Evolutionary conservation across 495 filamentous ascomycete genomes (phyloP).

Genomic region (Tuber indicum): DNA sequence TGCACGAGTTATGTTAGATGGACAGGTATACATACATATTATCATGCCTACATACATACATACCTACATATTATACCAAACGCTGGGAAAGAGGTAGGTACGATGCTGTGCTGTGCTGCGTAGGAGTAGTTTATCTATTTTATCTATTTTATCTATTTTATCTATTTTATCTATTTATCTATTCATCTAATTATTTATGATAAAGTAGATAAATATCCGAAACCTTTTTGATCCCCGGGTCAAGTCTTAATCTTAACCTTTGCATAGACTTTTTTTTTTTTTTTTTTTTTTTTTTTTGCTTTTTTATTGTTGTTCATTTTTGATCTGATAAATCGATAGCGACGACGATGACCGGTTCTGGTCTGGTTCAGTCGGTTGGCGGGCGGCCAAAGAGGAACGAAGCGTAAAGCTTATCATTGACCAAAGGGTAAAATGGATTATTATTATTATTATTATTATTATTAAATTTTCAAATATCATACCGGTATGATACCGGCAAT

Average conservation of each 20-base stretch:
- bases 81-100: not conserved
- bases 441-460: no score
- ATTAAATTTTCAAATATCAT: no score
- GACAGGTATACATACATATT: not conserved
- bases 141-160: not conserved
- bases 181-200: not conserved
- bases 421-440: not conserved
- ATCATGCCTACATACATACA: not conserved
- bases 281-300: not conserved
- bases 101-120: not conserved
- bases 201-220: not conserved
- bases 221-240: slow-evolving; percentile 29
- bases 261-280: not conserved
- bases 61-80: not conserved
- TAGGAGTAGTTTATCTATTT: not conserved
- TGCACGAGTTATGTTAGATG: not conserved
- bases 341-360: not conserved
- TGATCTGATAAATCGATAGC: not conserved
- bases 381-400: not conserved
- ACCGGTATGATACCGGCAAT: not conserved
- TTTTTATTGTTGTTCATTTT: not conserved
- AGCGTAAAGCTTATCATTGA: not conserved
- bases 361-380: no score
- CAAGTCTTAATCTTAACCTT: slow-evolving; percentile 33
- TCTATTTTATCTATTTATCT: not conserved